Percentiles rank a stretch among this genome's conserved stretches.
phyloP scores from a whole-genome alignment of 768 basidiomycete genomes.

The Tulasnella sp. region DNA sequence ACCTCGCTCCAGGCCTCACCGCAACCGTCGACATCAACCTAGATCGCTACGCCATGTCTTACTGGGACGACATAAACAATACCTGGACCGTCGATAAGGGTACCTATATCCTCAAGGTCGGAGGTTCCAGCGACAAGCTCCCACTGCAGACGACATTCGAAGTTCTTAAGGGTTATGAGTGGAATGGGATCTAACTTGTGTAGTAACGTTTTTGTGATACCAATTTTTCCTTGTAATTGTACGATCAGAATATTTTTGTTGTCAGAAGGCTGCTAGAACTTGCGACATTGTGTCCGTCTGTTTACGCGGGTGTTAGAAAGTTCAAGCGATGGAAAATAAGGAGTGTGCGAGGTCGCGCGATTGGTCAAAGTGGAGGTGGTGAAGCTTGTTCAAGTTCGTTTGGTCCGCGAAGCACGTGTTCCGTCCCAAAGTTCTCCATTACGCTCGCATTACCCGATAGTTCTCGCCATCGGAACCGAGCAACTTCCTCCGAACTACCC shows the following conservation, averaged over 20 bases:
- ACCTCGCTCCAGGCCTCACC: conserved; percentile 25
- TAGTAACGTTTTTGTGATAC: neutral
- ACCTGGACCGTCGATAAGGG: conserved; percentile 42
- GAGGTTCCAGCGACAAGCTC: conserved; percentile 40
- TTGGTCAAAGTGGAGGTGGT: no score
- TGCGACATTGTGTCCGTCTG: no score
- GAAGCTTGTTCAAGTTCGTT: no score
- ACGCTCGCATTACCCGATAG: neutral
- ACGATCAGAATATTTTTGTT: neutral
- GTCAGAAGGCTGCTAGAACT: neutral
- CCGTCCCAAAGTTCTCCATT: neutral
- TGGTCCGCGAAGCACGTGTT: neutral
- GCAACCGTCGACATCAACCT: conserved; percentile 23
- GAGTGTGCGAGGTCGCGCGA: no score
- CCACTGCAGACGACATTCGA: conserved; percentile 24
- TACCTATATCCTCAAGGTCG: conserved; percentile 38
- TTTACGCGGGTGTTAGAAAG: no score
- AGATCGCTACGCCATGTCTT: conserved; percentile 38
- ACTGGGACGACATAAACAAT: conserved; percentile 39
- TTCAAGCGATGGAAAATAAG: no score
- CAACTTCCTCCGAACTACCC: neutral
- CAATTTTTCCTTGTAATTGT: neutral
- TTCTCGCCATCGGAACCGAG: neutral
- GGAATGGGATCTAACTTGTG: conserved; percentile 1
- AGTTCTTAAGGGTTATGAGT: conserved; percentile 3